phyloP scores from a whole-genome alignment of 176 grass and related monocot genomes.

The Oryza coarctata region DNA sequence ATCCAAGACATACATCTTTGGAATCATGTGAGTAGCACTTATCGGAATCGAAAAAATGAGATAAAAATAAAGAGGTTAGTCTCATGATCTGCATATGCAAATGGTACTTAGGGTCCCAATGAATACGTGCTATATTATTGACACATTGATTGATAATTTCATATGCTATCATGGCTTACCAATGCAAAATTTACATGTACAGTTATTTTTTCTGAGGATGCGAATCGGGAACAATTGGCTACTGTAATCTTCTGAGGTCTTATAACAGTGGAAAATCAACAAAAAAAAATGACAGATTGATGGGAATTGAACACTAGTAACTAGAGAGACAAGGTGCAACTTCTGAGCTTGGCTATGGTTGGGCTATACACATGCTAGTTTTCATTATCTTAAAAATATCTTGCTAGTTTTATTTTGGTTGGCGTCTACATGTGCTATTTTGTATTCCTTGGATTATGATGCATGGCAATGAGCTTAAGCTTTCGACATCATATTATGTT shows the following conservation, averaged over 20 bases:
- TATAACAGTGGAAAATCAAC: not conserved
- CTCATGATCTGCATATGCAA: not conserved
- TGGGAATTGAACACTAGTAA: not conserved
- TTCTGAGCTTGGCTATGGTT: not conserved
- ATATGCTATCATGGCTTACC: not conserved
- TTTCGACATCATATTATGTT: not conserved
- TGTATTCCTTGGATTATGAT: not conserved
- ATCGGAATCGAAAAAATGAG: not conserved
- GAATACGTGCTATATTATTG: not conserved
- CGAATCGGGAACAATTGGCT: not conserved
- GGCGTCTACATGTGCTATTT: not conserved
- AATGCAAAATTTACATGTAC: not conserved
- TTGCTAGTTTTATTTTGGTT: not conserved
- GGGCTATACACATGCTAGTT: not conserved
- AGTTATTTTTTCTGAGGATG: not conserved
- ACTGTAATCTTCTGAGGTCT: not conserved
- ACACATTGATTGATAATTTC: not conserved
- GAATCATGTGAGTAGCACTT: not conserved
- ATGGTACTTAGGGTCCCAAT: not conserved
- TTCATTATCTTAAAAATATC: not conserved
- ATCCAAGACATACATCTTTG: not conserved
- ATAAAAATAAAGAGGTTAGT: not conserved
- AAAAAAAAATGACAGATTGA: not conserved
- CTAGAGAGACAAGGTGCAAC: not conserved
- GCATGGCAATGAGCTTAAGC: not conserved